phyloP scores from a whole-genome alignment of 352 stramenopile genomes.

The Phytopythium delawarense region DNA sequence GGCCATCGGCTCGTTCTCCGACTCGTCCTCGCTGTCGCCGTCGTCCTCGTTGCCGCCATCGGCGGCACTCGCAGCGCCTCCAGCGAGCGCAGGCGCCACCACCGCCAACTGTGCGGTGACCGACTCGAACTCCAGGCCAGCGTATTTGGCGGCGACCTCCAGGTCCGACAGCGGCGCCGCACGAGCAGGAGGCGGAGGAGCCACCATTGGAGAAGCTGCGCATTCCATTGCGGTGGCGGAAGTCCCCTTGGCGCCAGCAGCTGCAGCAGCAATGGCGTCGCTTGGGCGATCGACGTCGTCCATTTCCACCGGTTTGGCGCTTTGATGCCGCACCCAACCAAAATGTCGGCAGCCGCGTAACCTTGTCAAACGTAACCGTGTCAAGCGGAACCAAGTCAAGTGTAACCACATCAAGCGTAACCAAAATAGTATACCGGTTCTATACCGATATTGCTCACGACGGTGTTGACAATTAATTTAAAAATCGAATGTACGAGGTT shows the following conservation, averaged over 20 bases:
- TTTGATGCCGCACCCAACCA: background rate
- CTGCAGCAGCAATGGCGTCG: background rate
- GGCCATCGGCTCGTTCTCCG: constrained; percentile 7
- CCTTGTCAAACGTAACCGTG: background rate
- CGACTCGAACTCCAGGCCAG: constrained; percentile 42
- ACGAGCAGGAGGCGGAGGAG: background rate
- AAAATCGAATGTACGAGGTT: too few relatives aligned
- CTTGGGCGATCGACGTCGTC: background rate
- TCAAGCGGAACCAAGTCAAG: too few relatives aligned
- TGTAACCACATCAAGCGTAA: too few relatives aligned
- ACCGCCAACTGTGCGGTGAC: constrained; percentile 39
- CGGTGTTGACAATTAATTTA: too few relatives aligned
- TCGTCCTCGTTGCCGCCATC: constrained; percentile 11
- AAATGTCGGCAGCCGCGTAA: background rate
- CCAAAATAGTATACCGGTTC: background rate
- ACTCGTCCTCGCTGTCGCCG: constrained; percentile 20
- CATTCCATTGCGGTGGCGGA: background rate
- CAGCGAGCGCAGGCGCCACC: constrained; percentile 12
- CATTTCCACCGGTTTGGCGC: background rate
- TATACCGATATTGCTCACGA: background rate
- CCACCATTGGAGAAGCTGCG: background rate
- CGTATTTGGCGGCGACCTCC: constrained; percentile 47
- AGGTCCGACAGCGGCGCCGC: constrained; percentile 31
- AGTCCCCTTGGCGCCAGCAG: background rate
- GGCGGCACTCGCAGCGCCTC: constrained; percentile 1